These are phyloP conservation scores for Talinum fruticosum DNA, from an alignment of 148 eudicot species.

Conservation along the genomic window DNA sequence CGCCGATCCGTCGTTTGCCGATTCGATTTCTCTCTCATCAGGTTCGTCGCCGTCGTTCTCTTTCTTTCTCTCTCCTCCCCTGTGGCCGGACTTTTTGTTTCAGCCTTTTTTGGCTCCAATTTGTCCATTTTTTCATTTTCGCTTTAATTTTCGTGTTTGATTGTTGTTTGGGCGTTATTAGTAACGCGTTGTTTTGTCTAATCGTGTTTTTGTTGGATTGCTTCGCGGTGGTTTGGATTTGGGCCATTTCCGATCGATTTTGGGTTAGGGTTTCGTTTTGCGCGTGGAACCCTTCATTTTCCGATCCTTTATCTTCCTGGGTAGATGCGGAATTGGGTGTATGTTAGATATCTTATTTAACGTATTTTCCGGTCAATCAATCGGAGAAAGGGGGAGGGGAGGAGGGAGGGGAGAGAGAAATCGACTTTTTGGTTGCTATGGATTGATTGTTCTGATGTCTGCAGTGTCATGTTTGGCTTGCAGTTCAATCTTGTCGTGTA, in stretches of 20 bases:
- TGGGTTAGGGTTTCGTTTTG: constrained; percentile 13
- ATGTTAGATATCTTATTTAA: not conserved
- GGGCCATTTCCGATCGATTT: not conserved
- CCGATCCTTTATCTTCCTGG: not conserved
- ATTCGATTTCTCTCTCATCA: constrained; percentile 11
- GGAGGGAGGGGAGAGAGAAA: not conserved
- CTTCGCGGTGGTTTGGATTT: not conserved
- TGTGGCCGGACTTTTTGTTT: not conserved
- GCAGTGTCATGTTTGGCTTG: not conserved
- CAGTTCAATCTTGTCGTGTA: not conserved
- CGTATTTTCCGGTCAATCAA: not conserved
- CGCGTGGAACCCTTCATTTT: not conserved
- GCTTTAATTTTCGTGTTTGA: not conserved
- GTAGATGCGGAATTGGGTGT: not conserved
- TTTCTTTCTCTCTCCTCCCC: not conserved
- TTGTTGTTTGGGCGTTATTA: not conserved
- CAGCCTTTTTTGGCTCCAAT: not conserved
- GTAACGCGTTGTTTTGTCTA: not conserved
- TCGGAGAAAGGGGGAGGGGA: no score
- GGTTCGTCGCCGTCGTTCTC: constrained; percentile 26
- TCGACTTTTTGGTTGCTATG: not conserved
- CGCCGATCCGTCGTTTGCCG: constrained; percentile 14
- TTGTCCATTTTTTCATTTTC: not conserved
- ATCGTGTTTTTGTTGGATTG: not conserved
- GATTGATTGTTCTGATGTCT: not conserved